Conservation (phyloP, 2,329 filamentous ascomycete species). For the Alternaria gaisen region DNA sequence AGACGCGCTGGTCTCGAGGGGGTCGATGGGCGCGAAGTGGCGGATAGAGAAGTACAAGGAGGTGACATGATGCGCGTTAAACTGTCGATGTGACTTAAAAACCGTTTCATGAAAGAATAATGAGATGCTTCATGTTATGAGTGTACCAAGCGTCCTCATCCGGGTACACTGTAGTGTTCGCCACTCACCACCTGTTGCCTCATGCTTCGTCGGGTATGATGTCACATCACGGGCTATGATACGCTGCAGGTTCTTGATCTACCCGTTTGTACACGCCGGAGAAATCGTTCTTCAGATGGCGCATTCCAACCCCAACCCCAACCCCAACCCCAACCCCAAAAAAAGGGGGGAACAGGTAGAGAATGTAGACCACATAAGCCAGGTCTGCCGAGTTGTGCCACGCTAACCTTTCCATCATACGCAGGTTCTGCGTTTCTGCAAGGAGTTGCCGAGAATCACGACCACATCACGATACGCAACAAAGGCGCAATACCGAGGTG, state of each 20-base stretch:
- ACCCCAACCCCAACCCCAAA: no score
- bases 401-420: neutral
- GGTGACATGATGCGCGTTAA: neutral
- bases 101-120: neutral
- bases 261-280: neutral
- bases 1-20: neutral
- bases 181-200: conserved; percentile 1
- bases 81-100: conserved; percentile 5
- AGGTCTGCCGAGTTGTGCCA: neutral
- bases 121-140: neutral
- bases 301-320: no score
- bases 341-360: neutral
- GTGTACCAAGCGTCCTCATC: no score
- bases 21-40: neutral
- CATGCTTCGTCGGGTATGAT: neutral
- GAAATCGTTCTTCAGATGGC: neutral
- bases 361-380: neutral
- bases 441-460: neutral
- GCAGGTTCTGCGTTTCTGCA: neutral
- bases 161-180: neutral
- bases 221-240: neutral
- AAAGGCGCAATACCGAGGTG: neutral
- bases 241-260: neutral
- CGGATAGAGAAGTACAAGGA: conserved; percentile 4
- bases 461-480: neutral